Conservation (phyloP, 768 basidiomycete species). For the Lactarius pseudohatsudake region DNA sequence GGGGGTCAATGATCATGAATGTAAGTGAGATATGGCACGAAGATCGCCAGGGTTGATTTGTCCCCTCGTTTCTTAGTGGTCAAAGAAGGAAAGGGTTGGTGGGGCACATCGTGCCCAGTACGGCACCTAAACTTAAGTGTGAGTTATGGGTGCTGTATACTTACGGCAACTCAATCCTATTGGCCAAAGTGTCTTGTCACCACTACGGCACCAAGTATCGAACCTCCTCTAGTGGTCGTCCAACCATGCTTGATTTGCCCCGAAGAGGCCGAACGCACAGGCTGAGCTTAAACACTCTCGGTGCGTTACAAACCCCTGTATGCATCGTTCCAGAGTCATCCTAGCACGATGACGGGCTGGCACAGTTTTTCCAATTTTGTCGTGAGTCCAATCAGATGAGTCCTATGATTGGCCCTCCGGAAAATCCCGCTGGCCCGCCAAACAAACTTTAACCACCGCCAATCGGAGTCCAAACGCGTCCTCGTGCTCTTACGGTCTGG, state of each 20-base stretch:
- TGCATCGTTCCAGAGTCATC: background rate
- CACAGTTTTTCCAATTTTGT: background rate
- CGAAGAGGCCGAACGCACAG: background rate
- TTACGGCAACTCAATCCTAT: background rate
- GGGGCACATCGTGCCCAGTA: background rate
- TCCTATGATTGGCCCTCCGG: background rate
- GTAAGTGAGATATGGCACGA: background rate
- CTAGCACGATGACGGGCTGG: background rate
- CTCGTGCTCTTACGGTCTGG: constrained; percentile 5
- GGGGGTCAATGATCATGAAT: background rate
- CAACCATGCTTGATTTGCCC: background rate
- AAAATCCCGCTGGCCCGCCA: background rate
- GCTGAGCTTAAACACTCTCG: background rate
- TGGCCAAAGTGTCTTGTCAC: background rate
- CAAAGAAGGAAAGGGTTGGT: background rate
- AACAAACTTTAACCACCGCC: constrained; percentile 8
- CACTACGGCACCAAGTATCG: background rate
- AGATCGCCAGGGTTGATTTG: background rate
- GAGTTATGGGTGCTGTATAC: background rate
- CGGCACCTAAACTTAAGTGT: background rate
- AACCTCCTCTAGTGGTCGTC: background rate
- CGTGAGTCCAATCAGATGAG: constrained; percentile 6
- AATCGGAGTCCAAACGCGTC: background rate
- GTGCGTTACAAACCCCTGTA: background rate
- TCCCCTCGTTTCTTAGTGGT: background rate